Base-by-base conservation (phyloP, 257 asterid genomes). In the Penstemon eatonii region DNA sequence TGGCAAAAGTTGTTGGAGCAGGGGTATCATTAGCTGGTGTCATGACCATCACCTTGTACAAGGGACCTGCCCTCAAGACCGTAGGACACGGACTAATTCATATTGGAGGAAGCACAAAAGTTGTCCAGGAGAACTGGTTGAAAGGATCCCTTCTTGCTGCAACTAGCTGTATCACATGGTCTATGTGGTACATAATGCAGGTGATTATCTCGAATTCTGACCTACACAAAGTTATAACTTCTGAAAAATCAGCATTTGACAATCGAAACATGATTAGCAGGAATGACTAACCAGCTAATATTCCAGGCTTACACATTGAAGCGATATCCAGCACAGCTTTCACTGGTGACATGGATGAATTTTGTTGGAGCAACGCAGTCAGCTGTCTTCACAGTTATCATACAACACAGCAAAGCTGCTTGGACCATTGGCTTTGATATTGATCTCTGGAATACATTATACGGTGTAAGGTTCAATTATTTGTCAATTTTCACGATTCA, bases 331-430 rank as follows among this genome's bases (percentile, higher is more conserved):
- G 91, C 90, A 41, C 96, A 86, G 74, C 84, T 90, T 62, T 90
- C 97, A 4, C 71, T 88, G 62, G 63, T 94, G 0, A 73, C 92
- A 37, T 90, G 94, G 96, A 88, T 88, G 87, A 90, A 70, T 57
- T 67, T 86, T 67, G 84, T 86, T 19, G 97, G 96, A 64, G 95
- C 90, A 56, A 86, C 91, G 62, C 96, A 90, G 80, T 88, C 97
- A 25, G 97, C 87, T 19, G 70, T 79, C 12, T 90, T 73, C 73
- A 80, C 96, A 41, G 82, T 75, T 54, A 82, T 86, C n/a, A 79
- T 84, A 12, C 74, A 81, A 33, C 94, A 83, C 47, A 72, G 80
- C 40, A 37, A 6, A 70, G 78, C 81, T 52, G 92, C 91, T 56
- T 88, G 96, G 96, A 86, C 82, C 6, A 79, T 90, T 33, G 95